Evolutionary conservation across 23 red algal species (phyloP).

Genomic region (Agarophyton chilense): DNA sequence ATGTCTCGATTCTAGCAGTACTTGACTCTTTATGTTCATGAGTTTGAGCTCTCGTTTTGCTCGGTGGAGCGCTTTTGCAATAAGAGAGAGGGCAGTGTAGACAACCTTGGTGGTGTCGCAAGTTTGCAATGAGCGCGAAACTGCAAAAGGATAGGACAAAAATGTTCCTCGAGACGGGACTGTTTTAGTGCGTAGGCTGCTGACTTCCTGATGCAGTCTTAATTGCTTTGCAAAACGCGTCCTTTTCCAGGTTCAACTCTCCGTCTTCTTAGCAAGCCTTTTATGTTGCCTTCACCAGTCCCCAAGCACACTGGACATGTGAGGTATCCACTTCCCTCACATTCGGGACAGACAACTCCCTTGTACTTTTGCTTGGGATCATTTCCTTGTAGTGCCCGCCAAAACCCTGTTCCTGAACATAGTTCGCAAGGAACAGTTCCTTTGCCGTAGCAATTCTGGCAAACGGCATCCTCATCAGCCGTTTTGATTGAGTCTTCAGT

Average conservation of each 20-base stretch:
- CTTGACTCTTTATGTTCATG: not conserved
- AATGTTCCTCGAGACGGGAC: not conserved
- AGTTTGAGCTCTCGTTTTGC: not conserved
- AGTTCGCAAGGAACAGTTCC: constrained; percentile 88
- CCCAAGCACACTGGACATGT: constrained; percentile 92
- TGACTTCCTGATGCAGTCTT: not conserved
- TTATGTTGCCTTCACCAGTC: constrained; percentile 82
- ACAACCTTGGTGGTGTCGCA: too few species aligned
- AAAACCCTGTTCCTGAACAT: constrained; percentile 96
- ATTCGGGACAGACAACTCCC: constrained; percentile 90
- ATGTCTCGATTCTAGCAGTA: not conserved
- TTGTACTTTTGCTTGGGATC: constrained; percentile 81
- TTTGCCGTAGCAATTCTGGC: constrained; percentile 74
- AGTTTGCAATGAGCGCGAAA: not conserved
- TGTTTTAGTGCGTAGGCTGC: not conserved
- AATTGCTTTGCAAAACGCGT: constrained; percentile 79
- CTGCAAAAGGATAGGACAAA: too few species aligned
- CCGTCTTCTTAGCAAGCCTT: constrained; percentile 79
- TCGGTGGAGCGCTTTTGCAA: not conserved
- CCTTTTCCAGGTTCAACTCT: constrained; percentile 64
- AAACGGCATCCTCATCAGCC: constrained; percentile 3
- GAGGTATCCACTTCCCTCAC: constrained; percentile 78
- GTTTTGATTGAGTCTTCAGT: not conserved
- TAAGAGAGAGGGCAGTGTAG: not conserved
- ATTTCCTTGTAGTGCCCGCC: constrained; percentile 74